phyloP scores from a whole-genome alignment of 495 filamentous ascomycete genomes.

The Articulospora tetracladia region DNA sequence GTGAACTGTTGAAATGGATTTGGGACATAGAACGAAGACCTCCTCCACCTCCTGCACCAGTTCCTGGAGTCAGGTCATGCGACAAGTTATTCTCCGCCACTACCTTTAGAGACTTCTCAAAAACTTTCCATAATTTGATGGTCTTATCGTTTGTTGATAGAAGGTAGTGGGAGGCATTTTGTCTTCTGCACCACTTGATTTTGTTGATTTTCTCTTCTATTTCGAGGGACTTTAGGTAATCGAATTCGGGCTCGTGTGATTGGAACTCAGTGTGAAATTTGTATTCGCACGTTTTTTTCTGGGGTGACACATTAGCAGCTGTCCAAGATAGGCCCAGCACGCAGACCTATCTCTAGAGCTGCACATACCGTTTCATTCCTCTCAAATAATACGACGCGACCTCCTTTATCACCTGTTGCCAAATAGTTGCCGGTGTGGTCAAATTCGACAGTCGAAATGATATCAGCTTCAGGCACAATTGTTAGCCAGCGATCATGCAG shows the following conservation, averaged over 20 bases:
- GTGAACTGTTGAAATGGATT: slow-evolving; percentile 72
- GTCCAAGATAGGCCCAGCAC: neutral
- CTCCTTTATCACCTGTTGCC: slow-evolving; percentile 96
- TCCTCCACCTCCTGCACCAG: slow-evolving; percentile 68
- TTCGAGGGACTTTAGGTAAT: slow-evolving; percentile 97
- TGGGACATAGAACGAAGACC: slow-evolving; percentile 63
- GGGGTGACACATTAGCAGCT: neutral
- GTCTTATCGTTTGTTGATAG: slow-evolving; percentile 99
- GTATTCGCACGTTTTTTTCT: slow-evolving; percentile 99
- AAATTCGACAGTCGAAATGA: slow-evolving; percentile 99
- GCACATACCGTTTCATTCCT: slow-evolving; percentile 86
- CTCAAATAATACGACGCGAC: slow-evolving; percentile 94
- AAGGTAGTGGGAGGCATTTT: slow-evolving; percentile 97
- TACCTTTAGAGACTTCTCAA: slow-evolving; percentile 97
- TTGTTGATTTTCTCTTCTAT: slow-evolving; percentile 99
- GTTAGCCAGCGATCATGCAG: slow-evolving; percentile 6
- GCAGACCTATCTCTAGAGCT: neutral
- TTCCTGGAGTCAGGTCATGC: slow-evolving; percentile 83
- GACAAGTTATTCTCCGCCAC: slow-evolving; percentile 99
- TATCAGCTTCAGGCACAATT: slow-evolving; percentile 66
- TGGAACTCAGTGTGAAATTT: slow-evolving; percentile 99
- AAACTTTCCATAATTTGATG: slow-evolving; percentile 99
- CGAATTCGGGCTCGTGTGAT: slow-evolving; percentile 98
- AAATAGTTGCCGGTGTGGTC: slow-evolving; percentile 98
- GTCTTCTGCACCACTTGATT: slow-evolving; percentile 98